phyloP scores from a whole-genome alignment of 768 basidiomycete species.

The Phaeolepiota aurea region DNA sequence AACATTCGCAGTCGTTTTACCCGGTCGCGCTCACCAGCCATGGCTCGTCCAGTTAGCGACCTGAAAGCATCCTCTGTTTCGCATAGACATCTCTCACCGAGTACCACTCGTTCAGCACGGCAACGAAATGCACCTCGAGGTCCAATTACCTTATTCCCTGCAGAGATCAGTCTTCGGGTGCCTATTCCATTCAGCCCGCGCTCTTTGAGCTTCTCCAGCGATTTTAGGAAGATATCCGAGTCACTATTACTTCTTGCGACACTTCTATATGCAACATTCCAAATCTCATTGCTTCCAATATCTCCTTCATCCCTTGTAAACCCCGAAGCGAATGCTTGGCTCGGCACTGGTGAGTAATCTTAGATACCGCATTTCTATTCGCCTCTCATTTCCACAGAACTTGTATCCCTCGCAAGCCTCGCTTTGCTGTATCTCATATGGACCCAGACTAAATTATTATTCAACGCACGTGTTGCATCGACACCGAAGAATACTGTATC shows the following conservation, averaged over 20 bases:
- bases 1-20: conserved; percentile 41
- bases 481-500: conserved; percentile 9
- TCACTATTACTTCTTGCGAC: conserved; percentile 57
- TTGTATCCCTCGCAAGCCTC: conserved; percentile 42
- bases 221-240: conserved; percentile 57
- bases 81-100: conserved; percentile 31
- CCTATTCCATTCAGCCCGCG: conserved; percentile 32
- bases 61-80: conserved; percentile 22
- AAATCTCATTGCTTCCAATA: conserved; percentile 29
- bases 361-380: background rate
- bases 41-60: conserved; percentile 21
- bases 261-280: conserved; percentile 44
- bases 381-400: conserved; percentile 30
- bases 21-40: conserved; percentile 64
- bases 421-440: conserved; percentile 56
- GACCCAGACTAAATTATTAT: conserved; percentile 43
- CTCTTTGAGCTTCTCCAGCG: conserved; percentile 44
- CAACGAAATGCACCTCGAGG: conserved; percentile 20
- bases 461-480: conserved; percentile 11
- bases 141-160: conserved; percentile 36
- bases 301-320: conserved; percentile 15
- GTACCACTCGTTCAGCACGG: conserved; percentile 33
- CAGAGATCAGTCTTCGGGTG: conserved; percentile 33
- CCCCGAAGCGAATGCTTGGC: conserved; percentile 28
- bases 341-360: conserved; percentile 38